These are phyloP conservation scores for Penicillium carneum DNA, from an alignment of 2,329 filamentous ascomycete genomes.

Conservation along the genomic window DNA sequence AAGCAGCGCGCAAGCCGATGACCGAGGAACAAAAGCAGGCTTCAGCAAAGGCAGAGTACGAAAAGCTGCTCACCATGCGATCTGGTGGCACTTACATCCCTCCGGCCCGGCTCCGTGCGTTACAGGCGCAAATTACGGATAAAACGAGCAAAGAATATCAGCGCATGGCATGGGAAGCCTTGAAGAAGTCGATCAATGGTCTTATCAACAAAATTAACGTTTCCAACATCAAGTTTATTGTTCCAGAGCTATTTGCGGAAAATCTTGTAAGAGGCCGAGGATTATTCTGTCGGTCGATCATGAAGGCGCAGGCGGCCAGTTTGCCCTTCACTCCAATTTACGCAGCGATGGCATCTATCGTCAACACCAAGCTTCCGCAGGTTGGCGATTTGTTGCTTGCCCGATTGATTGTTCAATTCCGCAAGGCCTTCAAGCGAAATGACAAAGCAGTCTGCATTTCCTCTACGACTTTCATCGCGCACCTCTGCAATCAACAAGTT, in stretches of 20 bases:
- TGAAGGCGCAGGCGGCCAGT: slow-evolving; percentile 97
- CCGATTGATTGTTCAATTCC: slow-evolving; percentile 86
- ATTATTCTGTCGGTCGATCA: slow-evolving; percentile 92
- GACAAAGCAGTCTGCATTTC: slow-evolving; percentile 95
- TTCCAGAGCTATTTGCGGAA: slow-evolving; percentile 93
- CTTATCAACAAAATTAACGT: slow-evolving; percentile 99
- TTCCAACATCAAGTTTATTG: slow-evolving; percentile 95
- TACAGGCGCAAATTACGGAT: slow-evolving; percentile 96
- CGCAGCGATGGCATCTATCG: slow-evolving; percentile 91
- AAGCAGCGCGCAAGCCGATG: slow-evolving; percentile 59
- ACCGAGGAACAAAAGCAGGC: slow-evolving; percentile 85
- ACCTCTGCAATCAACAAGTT: slow-evolving; percentile 94
- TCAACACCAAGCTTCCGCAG: slow-evolving; percentile 95
- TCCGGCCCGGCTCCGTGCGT: slow-evolving; percentile 83
- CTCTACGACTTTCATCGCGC: slow-evolving; percentile 91
- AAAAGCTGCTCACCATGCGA: slow-evolving; percentile 88
- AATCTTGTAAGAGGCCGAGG: slow-evolving; percentile 91
- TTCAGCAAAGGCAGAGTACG: slow-evolving; percentile 88
- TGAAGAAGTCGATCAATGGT: slow-evolving; percentile 98
- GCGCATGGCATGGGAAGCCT: slow-evolving; percentile 97
- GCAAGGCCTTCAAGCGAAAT: slow-evolving; percentile 93
- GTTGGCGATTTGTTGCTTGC: slow-evolving; percentile 90
- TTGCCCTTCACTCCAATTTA: slow-evolving; percentile 96
- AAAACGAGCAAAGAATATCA: slow-evolving; percentile 96
- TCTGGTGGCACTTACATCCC: slow-evolving; percentile 97